These are phyloP conservation scores for Arxiozyma slooffiae DNA, from an alignment of 1,139 yeast species.

Conservation along the genomic window DNA sequence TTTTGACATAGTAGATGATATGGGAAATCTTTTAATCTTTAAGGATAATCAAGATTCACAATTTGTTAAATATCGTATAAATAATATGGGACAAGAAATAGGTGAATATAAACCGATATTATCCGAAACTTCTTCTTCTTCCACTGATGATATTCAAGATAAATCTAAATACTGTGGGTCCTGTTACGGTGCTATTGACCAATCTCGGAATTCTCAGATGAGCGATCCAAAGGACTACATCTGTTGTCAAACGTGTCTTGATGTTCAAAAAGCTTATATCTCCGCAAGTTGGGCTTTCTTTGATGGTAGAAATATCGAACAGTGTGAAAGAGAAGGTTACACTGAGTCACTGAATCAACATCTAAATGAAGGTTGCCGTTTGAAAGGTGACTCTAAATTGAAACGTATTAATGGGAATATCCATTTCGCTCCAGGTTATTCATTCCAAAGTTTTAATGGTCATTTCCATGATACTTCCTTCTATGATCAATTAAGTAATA, in stretches of 20 bases:
- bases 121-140: slow-evolving; percentile 25
- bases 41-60: slow-evolving; percentile 58
- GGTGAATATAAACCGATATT: slow-evolving; percentile 30
- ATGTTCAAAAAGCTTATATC: slow-evolving; percentile 73
- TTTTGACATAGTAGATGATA: slow-evolving; percentile 67
- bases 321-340: slow-evolving; percentile 88
- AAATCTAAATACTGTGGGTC: slow-evolving; percentile 58
- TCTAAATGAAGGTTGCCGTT: slow-evolving; percentile 77
- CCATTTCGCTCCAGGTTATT: slow-evolving; percentile 91
- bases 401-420: slow-evolving; percentile 83
- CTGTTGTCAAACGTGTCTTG: slow-evolving; percentile 82
- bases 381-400: slow-evolving; percentile 68
- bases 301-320: slow-evolving; percentile 79
- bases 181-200: slow-evolving; percentile 79
- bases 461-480: slow-evolving; percentile 83
- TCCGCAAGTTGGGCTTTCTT: slow-evolving; percentile 78
- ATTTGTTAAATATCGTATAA: slow-evolving; percentile 59
- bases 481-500: slow-evolving; percentile 39
- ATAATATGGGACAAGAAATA: slow-evolving; percentile 19
- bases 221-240: slow-evolving; percentile 32
- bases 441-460: slow-evolving; percentile 44
- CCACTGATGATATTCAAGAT: slow-evolving; percentile 23
- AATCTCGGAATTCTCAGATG: slow-evolving; percentile 41
- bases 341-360: slow-evolving; percentile 49
- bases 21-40: slow-evolving; percentile 66